A percentile compares a stretch with the other conserved stretches of the same genome.
These are phyloP conservation scores for Metschnikowia reukaufii DNA, from an alignment of 805 yeast genomes.

Conservation along the genomic window DNA sequence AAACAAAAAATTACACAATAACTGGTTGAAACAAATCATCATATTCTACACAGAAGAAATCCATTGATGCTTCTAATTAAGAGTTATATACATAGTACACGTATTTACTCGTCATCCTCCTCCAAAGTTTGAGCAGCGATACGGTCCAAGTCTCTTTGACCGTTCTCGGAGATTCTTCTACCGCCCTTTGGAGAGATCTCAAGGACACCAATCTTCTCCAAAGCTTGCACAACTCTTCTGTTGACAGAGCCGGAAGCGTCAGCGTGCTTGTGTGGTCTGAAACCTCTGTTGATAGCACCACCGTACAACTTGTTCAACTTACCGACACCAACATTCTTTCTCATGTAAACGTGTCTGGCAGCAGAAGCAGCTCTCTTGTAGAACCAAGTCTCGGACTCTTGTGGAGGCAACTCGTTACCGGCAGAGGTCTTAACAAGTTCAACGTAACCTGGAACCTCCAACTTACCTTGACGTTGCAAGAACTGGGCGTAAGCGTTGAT, in stretches of 20 bases:
- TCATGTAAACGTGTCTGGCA: constrained; percentile 99
- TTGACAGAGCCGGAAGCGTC: constrained; percentile 99
- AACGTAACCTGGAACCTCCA: constrained; percentile 99
- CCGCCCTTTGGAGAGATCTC: constrained; percentile 98
- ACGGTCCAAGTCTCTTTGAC: constrained; percentile 99
- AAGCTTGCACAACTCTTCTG: constrained; percentile 97
- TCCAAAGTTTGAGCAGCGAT: constrained; percentile 98
- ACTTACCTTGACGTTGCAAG: constrained; percentile 99
- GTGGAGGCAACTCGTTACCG: constrained; percentile 99
- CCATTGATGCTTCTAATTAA: constrained; percentile 19
- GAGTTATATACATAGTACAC: constrained; percentile 19
- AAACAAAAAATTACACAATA: background rate
- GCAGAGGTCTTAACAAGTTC: constrained; percentile 99
- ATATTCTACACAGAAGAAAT: background rate
- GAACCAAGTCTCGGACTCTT: constrained; percentile 99
- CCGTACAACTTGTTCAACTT: constrained; percentile 98
- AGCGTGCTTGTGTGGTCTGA: constrained; percentile 96
- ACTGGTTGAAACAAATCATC: background rate
- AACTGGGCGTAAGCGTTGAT: constrained; percentile 99
- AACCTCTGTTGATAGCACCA: constrained; percentile 98
- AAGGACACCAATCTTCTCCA: constrained; percentile 96
- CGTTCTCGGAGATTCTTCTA: constrained; percentile 98
- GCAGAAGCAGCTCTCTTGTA: constrained; percentile 99
- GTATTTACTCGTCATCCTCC: constrained; percentile 61
- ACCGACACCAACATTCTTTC: constrained; percentile 99